Base-by-base conservation (phyloP, 1,284 basidiomycete species). In the Polyporus tsugae region DNA sequence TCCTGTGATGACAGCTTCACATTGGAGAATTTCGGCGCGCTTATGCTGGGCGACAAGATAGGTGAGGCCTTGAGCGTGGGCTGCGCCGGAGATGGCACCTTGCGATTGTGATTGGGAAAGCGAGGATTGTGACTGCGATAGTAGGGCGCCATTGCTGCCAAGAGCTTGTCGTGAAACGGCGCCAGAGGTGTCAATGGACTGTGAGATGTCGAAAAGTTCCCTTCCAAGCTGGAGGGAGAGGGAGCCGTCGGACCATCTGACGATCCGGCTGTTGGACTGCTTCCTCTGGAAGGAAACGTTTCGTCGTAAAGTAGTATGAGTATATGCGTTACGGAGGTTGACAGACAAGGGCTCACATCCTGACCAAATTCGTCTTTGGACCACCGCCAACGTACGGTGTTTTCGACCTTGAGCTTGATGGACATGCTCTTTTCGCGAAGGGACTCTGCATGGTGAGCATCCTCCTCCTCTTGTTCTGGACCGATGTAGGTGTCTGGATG, bases 11-110 rank as follows among this genome's bases (percentile, higher is more conserved):
- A 93, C 84, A 0, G 91, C 90, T 79, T 97, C 95, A 29, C 94
- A 87, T 79, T 97, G 95, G 49, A 96, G 85, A 25, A 97, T 89
- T 71, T 93, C 89, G 6, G 93, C 93, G 62, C 92, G 90, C 75
- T 93, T 91, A 82, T 97, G 95, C 74, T 96, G 95, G 13, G 95
- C 94, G 70, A 96, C 94, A 69, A 97, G 89, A 81, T 97, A 97
- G 9, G 94, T 94, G 53, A 95, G 83, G 36, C 93, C 92, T 74
- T 93, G 89, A 13, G 86, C 84, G 76, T 86, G 89, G 42, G 71
- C 74, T 29, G 62, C 29, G 55, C 60, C 38, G 52, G 62, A 41
- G n/a, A 64, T 25, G 42, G 42, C 60, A 57, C 44, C 13, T 36
- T 53, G 74, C 29, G 75, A 66, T 22, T 74, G 67, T 10, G 71